Conservation (phyloP, 345 rosid species). For the Eucalyptus guilfoylei region DNA sequence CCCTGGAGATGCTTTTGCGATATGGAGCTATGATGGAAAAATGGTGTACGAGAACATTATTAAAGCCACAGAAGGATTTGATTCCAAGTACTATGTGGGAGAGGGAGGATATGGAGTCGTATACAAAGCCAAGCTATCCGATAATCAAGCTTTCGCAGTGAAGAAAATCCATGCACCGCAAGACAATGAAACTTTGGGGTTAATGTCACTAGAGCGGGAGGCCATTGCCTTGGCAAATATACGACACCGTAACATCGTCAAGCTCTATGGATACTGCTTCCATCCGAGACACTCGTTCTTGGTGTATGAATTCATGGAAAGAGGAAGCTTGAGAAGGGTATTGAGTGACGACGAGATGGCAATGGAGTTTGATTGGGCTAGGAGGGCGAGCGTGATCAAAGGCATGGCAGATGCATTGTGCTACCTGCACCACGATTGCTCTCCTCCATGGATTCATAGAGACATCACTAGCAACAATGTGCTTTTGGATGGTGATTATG, state of each 20-base stretch:
- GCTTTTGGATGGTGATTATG: not conserved
- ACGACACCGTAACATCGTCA: not conserved
- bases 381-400: not conserved
- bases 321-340: not conserved
- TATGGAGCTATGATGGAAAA: constrained; percentile 1
- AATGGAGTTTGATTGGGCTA: not conserved
- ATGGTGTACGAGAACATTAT: not conserved
- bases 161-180: not conserved
- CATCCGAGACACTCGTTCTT: not conserved
- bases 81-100: not conserved
- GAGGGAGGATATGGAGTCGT: not conserved
- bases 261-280: not conserved
- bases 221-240: not conserved
- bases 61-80: not conserved
- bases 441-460: constrained; percentile 1
- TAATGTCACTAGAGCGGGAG: not conserved
- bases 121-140: not conserved
- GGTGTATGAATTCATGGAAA: not conserved
- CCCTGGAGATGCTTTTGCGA: not conserved
- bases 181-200: not conserved
- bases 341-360: not conserved
- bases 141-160: not conserved
- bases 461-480: constrained; percentile 8
- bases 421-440: constrained; percentile 4
- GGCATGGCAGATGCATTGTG: not conserved